Conservation (phyloP, 495 filamentous ascomycete species). For the Aspergillus baeticus region DNA sequence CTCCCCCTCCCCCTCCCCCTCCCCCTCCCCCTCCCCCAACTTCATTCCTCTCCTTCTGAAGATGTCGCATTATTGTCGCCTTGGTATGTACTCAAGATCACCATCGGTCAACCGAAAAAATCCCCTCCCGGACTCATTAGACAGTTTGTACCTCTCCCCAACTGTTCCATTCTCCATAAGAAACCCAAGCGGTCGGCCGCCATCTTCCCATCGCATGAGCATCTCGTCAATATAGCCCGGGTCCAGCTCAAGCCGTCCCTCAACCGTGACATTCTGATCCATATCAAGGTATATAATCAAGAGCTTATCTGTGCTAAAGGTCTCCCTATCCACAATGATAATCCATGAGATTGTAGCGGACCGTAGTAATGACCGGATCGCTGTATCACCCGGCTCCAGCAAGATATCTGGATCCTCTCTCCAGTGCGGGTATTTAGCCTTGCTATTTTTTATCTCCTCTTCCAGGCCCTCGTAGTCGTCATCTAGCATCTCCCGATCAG, state of each 20-base stretch:
- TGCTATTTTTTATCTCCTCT: not conserved
- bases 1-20: too few relatives aligned
- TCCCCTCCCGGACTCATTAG: not conserved
- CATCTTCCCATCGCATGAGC: not conserved
- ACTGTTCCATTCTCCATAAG: not conserved
- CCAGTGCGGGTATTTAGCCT: not conserved
- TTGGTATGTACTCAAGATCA: too few relatives aligned
- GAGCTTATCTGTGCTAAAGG: conserved; percentile 7
- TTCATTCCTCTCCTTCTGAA: too few relatives aligned
- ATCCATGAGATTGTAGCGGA: not conserved
- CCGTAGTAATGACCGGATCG: not conserved
- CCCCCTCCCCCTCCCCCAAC: too few relatives aligned
- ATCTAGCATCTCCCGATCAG: too few relatives aligned
- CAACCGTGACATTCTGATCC: not conserved
- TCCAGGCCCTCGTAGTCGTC: not conserved
- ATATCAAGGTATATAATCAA: conserved; percentile 4
- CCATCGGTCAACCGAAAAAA: not conserved
- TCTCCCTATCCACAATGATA: conserved; percentile 6
- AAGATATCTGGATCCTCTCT: not conserved
- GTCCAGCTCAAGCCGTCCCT: not conserved
- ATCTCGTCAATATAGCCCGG: not conserved
- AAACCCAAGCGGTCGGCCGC: not conserved
- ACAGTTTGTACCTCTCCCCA: not conserved
- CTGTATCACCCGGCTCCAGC: not conserved
- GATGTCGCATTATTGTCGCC: too few relatives aligned